A percentile compares a stretch with the other conserved stretches of the same genome.
These are phyloP conservation scores for Pleurotus tuber-regium DNA, from an alignment of 768 basidiomycete genomes.

Conservation along the genomic window DNA sequence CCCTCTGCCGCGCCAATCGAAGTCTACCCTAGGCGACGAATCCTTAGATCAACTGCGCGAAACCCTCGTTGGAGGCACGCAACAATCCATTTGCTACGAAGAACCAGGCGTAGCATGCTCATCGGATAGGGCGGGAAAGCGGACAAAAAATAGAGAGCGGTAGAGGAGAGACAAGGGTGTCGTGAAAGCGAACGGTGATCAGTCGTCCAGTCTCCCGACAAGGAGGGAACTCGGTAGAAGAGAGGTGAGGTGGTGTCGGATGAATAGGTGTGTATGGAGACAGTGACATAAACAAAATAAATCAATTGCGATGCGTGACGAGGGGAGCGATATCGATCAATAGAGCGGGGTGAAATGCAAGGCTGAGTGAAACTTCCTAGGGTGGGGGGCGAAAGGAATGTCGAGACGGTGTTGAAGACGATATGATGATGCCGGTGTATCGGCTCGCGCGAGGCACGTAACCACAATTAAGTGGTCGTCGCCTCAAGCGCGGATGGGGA, in stretches of 20 bases:
- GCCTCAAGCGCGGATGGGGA: slow-evolving; percentile 44
- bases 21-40: slow-evolving; percentile 23
- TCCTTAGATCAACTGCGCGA: slow-evolving; percentile 4
- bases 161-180: slow-evolving; percentile 20
- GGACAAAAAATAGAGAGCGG: slow-evolving; percentile 15
- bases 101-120: slow-evolving; percentile 7
- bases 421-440: slow-evolving; percentile 63
- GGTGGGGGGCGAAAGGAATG: slow-evolving; percentile 2
- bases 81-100: slow-evolving; percentile 14
- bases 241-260: slow-evolving; percentile 16
- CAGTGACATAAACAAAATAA: slow-evolving; percentile 47
- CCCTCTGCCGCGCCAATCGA: slow-evolving; percentile 24
- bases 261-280: slow-evolving; percentile 36
- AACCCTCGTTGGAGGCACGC: not conserved
- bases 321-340: slow-evolving; percentile 5
- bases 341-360: slow-evolving; percentile 7
- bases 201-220: slow-evolving; percentile 33
- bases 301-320: slow-evolving; percentile 36
- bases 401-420: slow-evolving; percentile 11
- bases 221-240: slow-evolving; percentile 13
- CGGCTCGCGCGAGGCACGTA: slow-evolving; percentile 75
- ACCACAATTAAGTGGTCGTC: slow-evolving; percentile 85
- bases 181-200: slow-evolving; percentile 38
- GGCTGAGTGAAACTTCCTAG: slow-evolving; percentile 5
- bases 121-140: slow-evolving; percentile 14